Evolutionary conservation across 1,139 yeast species (phyloP), one percentile per base, ranked within the genome.

Genomic region (Yamadazyma atlantica): DNA sequence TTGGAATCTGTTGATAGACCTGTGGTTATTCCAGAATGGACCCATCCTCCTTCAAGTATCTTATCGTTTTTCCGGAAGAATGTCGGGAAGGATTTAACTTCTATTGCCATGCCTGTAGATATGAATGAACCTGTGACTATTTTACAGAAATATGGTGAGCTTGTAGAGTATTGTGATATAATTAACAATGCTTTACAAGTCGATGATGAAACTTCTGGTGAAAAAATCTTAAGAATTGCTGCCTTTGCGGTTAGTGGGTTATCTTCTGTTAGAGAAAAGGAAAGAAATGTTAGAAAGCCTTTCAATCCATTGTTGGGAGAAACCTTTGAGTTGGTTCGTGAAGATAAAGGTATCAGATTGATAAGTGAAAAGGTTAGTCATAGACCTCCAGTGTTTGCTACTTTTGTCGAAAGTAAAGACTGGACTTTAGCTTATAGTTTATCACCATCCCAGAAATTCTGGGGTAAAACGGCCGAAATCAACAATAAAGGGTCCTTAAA

Each of bases 391-490:
- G 77, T 87, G 1, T 80, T 87, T 66, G 96, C 96, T 1, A 70
- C 83, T 29, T 82, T 78, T 54, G 88, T 80, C 4, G 96, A 90
- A 44, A 71, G 87, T 15, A 61, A 65, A 9, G 63, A 73, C 22
- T 92, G 98, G 97, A 77, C 78, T n/a, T 66, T 88, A 35, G 73
- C 75, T 33, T 87, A 81, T 56, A 75, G 85, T 10, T 80, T 94
- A 2, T 72, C 82, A 23, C 97, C 98, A 0, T 75, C 79, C 22
- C 97, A 90, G 53, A 89, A 88, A 58, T 88, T 87, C 53, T 92
- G 97, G 95, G 97, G 97, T 37, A 92, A 92, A 62, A 83, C 89
- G 30, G 80, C 88, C 11, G 97, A 92, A 58, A 69, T 92, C 41
- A 75, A 77, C 34, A 87, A 88, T 45, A 79, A 76, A 37, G 98